Evolutionary conservation across 169 alveolate species (phyloP), one percentile per base, ranked within the genome.

Genomic region (Babesia microti): DNA sequence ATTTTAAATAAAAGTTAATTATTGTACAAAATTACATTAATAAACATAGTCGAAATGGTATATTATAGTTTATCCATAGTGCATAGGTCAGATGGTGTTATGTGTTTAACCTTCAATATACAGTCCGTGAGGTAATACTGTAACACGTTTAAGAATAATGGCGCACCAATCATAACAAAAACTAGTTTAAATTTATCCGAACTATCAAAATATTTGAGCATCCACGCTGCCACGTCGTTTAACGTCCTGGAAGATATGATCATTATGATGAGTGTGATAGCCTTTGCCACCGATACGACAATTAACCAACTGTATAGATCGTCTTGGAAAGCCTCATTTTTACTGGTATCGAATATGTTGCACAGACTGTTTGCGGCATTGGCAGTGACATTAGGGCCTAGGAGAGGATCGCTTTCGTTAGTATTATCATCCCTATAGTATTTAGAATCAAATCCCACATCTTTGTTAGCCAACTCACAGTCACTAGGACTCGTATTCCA

Each of bases 111-210:
- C 47, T 63, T 63, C n/a, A 63, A 44, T 26, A 63, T 63, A 3
- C 68, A 54, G 48, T 63, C 75, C 17, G 75, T 63, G 12, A 54
- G 50, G 53, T 45, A 63, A 36, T 63, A 63, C 51, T 63, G 75
- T 43, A 63, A 63, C 27, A 53, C 68, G 48, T 63, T 63, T 12
- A 63, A 39, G 33, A 63, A 51, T 41, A 63, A 37, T 24, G 75
- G 75, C 18, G 68, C 58, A 3, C 30, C 56, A 0, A 63, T 54
- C 75, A 63, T 63, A 2, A 63, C 75, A 42, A 63, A 51, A 6
- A 63, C 30, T 22, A 63, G 68, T 41, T 63, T 63, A 46, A 63
- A 17, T 7, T 34, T 35, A 46, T 54, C 60, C 17, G 51, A 9
- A n/a, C 42, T 26, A 21, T 51, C 21, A 40, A 63, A 39, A 17